phyloP scores from a whole-genome alignment of 306 rosid species.

The Acacia confusa region DNA sequence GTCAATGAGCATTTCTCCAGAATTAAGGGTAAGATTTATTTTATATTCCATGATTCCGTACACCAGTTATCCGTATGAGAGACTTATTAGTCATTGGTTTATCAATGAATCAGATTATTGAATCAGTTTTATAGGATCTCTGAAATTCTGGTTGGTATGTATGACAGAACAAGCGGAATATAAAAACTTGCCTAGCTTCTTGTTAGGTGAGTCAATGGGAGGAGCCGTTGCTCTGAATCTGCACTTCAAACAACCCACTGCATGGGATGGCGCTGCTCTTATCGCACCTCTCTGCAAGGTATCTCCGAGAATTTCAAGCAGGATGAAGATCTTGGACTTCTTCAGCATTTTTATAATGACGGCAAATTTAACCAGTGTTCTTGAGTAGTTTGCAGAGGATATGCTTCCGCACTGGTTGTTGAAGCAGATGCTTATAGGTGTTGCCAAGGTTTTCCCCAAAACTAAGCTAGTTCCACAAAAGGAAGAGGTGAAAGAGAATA shows the following conservation, averaged over 20 bases:
- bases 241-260: conserved; percentile 82
- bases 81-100: not conserved
- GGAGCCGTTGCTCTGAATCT: conserved; percentile 90
- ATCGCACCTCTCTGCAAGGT: conserved; percentile 97
- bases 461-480: conserved; percentile 87
- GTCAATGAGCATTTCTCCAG: conserved; percentile 80
- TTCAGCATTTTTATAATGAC: not conserved
- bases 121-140: not conserved
- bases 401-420: conserved; percentile 83
- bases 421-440: conserved; percentile 67
- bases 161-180: conserved; percentile 61
- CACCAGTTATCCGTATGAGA: not conserved
- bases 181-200: conserved; percentile 72
- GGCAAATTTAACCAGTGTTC: conserved; percentile 24
- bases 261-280: conserved; percentile 88
- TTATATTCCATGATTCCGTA: not conserved
- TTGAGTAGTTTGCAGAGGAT: conserved; percentile 82
- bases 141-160: conserved; percentile 4
- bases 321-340: not conserved
- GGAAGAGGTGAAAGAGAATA: conserved; percentile 77
- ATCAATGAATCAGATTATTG: not conserved
- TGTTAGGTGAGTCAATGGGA: conserved; percentile 91
- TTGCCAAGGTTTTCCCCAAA: conserved; percentile 81
- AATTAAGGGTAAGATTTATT: conserved; percentile 59
- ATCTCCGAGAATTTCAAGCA: conserved; percentile 27